Percentiles rank a stretch among this genome's conserved stretches.
These are phyloP conservation scores for Fusarium sp. DNA, from an alignment of 2,329 filamentous ascomycete species.

Conservation along the genomic window DNA sequence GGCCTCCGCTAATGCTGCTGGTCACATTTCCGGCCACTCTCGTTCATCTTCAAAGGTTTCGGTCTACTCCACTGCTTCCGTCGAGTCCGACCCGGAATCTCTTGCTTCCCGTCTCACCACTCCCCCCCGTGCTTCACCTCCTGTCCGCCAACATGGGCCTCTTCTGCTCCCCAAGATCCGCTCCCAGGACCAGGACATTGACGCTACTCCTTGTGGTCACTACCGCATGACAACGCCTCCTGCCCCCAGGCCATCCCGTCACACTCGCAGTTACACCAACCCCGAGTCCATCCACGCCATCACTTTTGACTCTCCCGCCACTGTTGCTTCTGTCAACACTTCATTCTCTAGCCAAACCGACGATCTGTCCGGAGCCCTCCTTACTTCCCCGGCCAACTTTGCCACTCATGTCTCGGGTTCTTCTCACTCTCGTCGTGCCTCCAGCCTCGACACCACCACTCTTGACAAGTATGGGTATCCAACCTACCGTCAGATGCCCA, in stretches of 20 bases:
- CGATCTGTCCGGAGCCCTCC: conserved; percentile 58
- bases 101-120: conserved; percentile 75
- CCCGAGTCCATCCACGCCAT: conserved; percentile 63
- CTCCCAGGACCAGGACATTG: conserved; percentile 82
- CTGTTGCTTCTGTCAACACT: conserved; percentile 46
- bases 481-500: conserved; percentile 81
- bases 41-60: conserved; percentile 75
- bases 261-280: conserved; percentile 70
- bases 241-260: conserved; percentile 51
- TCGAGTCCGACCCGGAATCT: conserved; percentile 68
- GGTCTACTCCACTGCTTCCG: conserved; percentile 70
- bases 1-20: conserved; percentile 35
- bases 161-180: conserved; percentile 87
- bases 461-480: conserved; percentile 82
- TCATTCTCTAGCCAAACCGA: conserved; percentile 52
- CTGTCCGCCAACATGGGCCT: conserved; percentile 82
- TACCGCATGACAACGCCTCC: conserved; percentile 49
- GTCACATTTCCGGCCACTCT: conserved; percentile 60
- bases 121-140: conserved; percentile 72
- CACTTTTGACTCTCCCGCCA: conserved; percentile 44
- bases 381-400: conserved; percentile 73
- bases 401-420: conserved; percentile 50
- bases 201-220: conserved; percentile 59
- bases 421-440: conserved; percentile 64
- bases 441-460: conserved; percentile 73